Evolutionary conservation across 345 rosid genomes (phyloP).

Genomic region (Erodium maritimum): DNA sequence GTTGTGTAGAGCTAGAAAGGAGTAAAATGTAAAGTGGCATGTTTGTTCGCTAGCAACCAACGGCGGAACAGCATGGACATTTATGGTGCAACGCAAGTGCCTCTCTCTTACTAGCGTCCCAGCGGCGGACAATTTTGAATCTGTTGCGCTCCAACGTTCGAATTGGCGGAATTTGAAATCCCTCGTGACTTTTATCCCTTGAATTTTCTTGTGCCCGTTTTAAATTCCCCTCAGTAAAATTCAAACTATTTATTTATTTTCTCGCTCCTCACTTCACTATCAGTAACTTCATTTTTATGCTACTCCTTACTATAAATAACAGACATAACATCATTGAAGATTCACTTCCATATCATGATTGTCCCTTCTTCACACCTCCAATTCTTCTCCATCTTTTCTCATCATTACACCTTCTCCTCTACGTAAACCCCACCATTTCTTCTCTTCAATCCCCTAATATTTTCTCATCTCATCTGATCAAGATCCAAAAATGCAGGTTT

Average conservation of each 20-base stretch:
- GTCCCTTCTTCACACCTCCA: conserved; percentile 11
- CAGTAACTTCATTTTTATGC: conserved; percentile 4
- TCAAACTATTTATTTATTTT: not conserved
- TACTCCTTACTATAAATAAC: conserved; percentile 29
- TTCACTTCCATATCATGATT: conserved; percentile 12
- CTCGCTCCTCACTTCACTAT: not conserved
- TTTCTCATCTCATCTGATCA: conserved; percentile 21
- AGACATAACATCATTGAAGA: conserved; percentile 18
- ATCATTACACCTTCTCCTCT: conserved; percentile 67
- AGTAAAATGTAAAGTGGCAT: too few relatives aligned
- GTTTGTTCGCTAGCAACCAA: too few relatives aligned
- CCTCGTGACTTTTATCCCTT: conserved; percentile 26
- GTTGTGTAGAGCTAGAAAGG: too few relatives aligned
- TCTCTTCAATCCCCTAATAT: not conserved
- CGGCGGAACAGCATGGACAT: too few relatives aligned
- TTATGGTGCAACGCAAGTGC: too few relatives aligned
- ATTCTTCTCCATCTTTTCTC: conserved; percentile 14
- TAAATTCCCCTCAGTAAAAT: conserved; percentile 3
- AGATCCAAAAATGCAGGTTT: conserved; percentile 61
- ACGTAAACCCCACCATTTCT: conserved; percentile 24
- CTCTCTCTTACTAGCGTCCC: too few relatives aligned
- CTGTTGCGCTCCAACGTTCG: conserved; percentile 64
- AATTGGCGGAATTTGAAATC: conserved; percentile 10
- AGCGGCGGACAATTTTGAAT: conserved; percentile 17
- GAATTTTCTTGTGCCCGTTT: conserved; percentile 56